Percentiles rank a stretch among this genome's conserved stretches.
These are phyloP conservation scores for Eimeria praecox DNA, from an alignment of 169 alveolate species.

Conservation along the genomic window DNA sequence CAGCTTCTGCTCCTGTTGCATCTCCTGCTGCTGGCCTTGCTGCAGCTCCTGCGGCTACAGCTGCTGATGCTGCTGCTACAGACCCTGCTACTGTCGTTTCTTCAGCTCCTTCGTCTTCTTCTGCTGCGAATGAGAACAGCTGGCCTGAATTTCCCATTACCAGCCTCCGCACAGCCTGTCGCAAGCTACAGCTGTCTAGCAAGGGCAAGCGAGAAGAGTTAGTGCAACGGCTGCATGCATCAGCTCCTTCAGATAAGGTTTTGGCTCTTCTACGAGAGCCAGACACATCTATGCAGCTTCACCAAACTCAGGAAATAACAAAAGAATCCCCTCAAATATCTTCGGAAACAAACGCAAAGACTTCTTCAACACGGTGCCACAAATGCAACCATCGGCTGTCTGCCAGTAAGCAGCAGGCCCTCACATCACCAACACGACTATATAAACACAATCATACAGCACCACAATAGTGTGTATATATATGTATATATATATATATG, in stretches of 20 bases:
- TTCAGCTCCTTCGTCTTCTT: neutral
- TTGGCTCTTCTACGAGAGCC: neutral
- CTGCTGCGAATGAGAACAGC: neutral
- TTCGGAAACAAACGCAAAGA: neutral
- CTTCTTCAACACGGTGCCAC: neutral
- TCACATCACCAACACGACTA: too few species aligned
- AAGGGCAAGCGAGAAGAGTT: slow-evolving; percentile 53
- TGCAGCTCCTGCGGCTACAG: slow-evolving; percentile 3
- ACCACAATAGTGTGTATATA: neutral
- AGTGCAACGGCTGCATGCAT: neutral
- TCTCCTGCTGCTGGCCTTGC: neutral
- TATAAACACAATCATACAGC: too few species aligned
- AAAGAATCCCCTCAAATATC: neutral
- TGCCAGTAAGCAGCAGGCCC: neutral
- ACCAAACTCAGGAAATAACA: too few species aligned
- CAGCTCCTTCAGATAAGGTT: neutral
- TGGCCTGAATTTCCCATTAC: neutral
- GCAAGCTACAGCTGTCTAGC: slow-evolving; percentile 62
- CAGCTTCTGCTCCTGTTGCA: neutral
- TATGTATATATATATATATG: neutral
- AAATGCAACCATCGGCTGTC: neutral
- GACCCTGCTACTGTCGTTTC: neutral
- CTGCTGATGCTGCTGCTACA: neutral
- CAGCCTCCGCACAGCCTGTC: slow-evolving; percentile 27
- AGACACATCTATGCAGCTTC: neutral